Evolutionary conservation across 768 basidiomycete genomes (phyloP), one percentile per base, ranked within the genome.

Genomic region (Multifurca ochricompacta): DNA sequence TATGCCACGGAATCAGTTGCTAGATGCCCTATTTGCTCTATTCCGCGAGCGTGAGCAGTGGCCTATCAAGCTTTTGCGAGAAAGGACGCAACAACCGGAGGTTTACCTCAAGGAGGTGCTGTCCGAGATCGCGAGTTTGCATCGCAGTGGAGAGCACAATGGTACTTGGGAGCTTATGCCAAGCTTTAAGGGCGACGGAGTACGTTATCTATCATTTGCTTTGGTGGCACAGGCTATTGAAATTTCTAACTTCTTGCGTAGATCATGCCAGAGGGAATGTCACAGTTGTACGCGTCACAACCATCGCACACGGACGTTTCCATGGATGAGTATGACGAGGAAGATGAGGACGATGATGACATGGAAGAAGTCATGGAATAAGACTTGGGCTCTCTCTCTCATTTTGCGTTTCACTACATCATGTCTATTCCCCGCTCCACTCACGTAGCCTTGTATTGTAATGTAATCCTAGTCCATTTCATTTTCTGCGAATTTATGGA

Each of bases 101-200:
- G 81, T 75, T 10, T 93, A 90, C 65, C 79, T 95, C 59, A 91
- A 91, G 65, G 90, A 93, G 61, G 81, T 87, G 3, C 71, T 95
- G 28, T 72, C 71, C 27, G 86, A 89, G 59, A 83, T 93, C 46
- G 91, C 85, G 4, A 78, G 74, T 50, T 73, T 91, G 43, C 82
- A 91, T 66, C 81, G 85, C 47, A 82, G 81, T 42, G 91, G 91
- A 35, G 90, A 93, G 68, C 73, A 79, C 65, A 87, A 85, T 47
- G 88, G 88, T 8, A 69, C 82, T 56, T 93, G 85, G 83, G 85
- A 89, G 67, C 75, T 92, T 59, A 81, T 83, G 62, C 80, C 83
- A 47, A 82, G 79, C 59, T 89, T 78, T 68, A 83, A 82, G 61
- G 80, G 79, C 53, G 77, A 76, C 19, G 80, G 77, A 68, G 80